phyloP scores from a whole-genome alignment of 1,284 basidiomycete species.

The Papiliotrema nemorosa region DNA sequence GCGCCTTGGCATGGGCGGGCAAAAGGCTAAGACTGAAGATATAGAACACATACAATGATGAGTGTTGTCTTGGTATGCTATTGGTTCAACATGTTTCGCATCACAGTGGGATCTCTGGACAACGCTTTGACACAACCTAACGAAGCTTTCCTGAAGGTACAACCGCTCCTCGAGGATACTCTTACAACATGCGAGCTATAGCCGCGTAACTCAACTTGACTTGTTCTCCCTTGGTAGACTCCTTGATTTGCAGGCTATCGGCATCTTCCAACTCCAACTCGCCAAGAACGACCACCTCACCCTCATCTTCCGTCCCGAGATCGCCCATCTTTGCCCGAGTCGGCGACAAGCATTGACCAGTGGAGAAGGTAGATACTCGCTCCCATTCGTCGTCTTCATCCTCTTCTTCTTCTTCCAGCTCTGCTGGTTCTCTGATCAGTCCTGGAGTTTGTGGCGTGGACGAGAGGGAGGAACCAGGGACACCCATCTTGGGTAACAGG shows the following conservation, averaged over 20 bases:
- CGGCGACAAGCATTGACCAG: background rate
- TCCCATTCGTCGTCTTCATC: constrained; percentile 40
- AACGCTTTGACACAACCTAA: too few relatives aligned
- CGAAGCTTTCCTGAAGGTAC: too few relatives aligned
- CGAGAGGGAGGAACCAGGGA: background rate
- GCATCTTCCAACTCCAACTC: constrained; percentile 38
- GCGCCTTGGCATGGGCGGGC: constrained; percentile 59
- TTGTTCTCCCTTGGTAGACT: background rate
- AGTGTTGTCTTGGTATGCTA: background rate
- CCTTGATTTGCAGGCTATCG: too few relatives aligned
- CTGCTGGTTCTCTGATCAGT: constrained; percentile 3
- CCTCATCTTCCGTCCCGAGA: constrained; percentile 25
- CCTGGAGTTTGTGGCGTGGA: constrained; percentile 10
- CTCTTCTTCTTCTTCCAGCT: constrained; percentile 16
- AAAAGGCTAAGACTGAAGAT: constrained; percentile 2
- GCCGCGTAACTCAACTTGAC: constrained; percentile 10
- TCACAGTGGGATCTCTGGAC: too few relatives aligned
- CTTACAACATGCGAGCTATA: too few relatives aligned
- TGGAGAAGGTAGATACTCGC: constrained; percentile 19
- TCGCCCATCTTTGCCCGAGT: constrained; percentile 3
- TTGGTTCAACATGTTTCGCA: background rate
- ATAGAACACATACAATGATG: background rate
- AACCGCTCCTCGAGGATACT: too few relatives aligned
- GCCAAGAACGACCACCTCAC: constrained; percentile 35
- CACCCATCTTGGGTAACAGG: too few relatives aligned